Percentiles rank a stretch among this genome's conserved stretches.
Evolutionary conservation across 768 basidiomycete species (phyloP).

Genomic region (Phylloporus rhodoxanthus): DNA sequence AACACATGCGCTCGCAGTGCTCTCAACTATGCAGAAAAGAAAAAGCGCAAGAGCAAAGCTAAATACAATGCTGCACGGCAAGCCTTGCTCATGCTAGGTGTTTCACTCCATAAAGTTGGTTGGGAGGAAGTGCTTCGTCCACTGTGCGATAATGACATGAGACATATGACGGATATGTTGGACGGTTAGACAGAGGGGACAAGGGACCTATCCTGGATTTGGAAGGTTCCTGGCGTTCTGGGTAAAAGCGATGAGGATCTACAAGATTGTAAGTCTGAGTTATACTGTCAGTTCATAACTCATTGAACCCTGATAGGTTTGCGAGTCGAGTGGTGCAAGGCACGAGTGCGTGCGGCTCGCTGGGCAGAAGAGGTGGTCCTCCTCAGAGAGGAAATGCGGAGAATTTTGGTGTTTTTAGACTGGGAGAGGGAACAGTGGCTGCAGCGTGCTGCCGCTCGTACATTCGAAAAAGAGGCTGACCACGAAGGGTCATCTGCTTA

Average conservation of each 20-base stretch:
- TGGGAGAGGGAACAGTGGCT: neutral
- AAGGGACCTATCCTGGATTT: neutral
- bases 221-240: neutral
- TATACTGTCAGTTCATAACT: too few relatives aligned
- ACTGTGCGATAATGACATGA: neutral
- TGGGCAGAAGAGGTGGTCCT: neutral
- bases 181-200: neutral
- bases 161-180: neutral
- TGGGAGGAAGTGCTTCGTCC: neutral
- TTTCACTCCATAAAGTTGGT: neutral
- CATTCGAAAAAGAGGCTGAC: neutral
- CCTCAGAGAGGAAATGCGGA: constrained; percentile 1
- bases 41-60: neutral
- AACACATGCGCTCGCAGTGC: neutral
- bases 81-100: neutral
- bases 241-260: neutral
- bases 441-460: neutral
- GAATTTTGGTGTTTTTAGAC: neutral
- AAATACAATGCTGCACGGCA: neutral
- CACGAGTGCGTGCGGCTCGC: constrained; percentile 15
- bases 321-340: too few relatives aligned
- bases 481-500: neutral
- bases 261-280: neutral
- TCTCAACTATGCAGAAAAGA: neutral
- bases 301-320: too few relatives aligned